phyloP scores from a whole-genome alignment of 805 yeast genomes.

The Sungouiella thailandica region DNA sequence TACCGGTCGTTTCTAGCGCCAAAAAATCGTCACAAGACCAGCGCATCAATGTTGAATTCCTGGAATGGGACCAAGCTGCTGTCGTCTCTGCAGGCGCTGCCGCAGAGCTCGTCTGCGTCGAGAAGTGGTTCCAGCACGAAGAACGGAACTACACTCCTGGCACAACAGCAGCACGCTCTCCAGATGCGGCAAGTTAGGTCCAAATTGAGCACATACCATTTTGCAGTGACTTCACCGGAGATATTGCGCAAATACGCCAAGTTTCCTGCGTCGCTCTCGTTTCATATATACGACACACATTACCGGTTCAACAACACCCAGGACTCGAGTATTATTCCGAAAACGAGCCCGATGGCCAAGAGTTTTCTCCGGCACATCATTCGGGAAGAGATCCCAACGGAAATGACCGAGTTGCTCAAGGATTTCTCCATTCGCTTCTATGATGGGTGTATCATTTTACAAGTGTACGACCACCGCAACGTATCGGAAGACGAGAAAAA shows the following conservation, averaged over 20 bases:
- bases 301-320: slow-evolving; percentile 83
- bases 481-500: neutral
- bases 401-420: slow-evolving; percentile 81
- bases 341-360: slow-evolving; percentile 69
- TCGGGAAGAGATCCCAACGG: slow-evolving; percentile 79
- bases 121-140: slow-evolving; percentile 33
- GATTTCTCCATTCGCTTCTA: slow-evolving; percentile 82
- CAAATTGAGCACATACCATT: slow-evolving; percentile 40
- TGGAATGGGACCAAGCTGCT: slow-evolving; percentile 1
- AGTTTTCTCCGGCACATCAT: slow-evolving; percentile 78
- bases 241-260: slow-evolving; percentile 72
- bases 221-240: slow-evolving; percentile 67
- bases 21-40: too few relatives aligned
- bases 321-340: slow-evolving; percentile 76
- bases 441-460: slow-evolving; percentile 85
- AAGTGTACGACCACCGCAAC: slow-evolving; percentile 81
- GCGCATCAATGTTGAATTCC: neutral
- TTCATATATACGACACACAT: slow-evolving; percentile 89
- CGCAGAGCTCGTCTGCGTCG: slow-evolving; percentile 13
- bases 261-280: slow-evolving; percentile 75
- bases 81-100: slow-evolving; percentile 1
- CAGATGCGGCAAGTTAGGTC: slow-evolving; percentile 19
- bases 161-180: slow-evolving; percentile 17
- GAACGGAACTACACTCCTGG: slow-evolving; percentile 20
- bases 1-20: too few relatives aligned